Percentiles rank a stretch among this genome's conserved stretches.
phyloP scores from a whole-genome alignment of 225 moss, liverwort and hornwort species.

The Thuidium tamariscinum region DNA sequence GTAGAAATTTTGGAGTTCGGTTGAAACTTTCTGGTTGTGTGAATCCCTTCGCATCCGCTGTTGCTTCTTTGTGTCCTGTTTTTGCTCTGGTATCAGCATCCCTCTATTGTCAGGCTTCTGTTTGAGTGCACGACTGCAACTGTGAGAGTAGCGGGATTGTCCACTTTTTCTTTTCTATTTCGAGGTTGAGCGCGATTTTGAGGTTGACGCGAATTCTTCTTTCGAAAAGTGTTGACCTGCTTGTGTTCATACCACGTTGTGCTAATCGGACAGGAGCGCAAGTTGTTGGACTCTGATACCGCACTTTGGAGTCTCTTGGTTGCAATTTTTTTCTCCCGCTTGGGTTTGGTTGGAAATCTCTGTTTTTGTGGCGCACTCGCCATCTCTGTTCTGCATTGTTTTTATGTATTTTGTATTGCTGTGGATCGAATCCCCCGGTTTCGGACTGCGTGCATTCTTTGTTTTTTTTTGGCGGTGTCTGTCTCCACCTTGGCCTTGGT shows the following conservation, averaged over 20 bases:
- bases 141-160: background rate
- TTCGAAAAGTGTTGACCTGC: background rate
- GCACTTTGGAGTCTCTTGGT: background rate
- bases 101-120: no score
- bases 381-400: background rate
- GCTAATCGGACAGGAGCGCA: background rate
- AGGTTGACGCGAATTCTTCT: background rate
- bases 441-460: background rate
- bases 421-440: background rate
- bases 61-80: background rate
- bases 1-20: background rate
- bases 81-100: background rate
- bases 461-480: background rate
- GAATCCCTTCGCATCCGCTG: background rate
- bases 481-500: background rate
- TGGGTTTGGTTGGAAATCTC: background rate
- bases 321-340: background rate
- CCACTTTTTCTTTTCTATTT: background rate
- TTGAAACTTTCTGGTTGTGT: background rate
- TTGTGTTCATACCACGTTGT: background rate
- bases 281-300: background rate
- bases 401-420: background rate
- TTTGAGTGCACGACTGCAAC: background rate
- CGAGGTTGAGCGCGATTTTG: background rate
- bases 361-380: background rate